phyloP scores from a whole-genome alignment of 1,284 basidiomycete genomes.

The Cystobasidiaceae sp. region DNA sequence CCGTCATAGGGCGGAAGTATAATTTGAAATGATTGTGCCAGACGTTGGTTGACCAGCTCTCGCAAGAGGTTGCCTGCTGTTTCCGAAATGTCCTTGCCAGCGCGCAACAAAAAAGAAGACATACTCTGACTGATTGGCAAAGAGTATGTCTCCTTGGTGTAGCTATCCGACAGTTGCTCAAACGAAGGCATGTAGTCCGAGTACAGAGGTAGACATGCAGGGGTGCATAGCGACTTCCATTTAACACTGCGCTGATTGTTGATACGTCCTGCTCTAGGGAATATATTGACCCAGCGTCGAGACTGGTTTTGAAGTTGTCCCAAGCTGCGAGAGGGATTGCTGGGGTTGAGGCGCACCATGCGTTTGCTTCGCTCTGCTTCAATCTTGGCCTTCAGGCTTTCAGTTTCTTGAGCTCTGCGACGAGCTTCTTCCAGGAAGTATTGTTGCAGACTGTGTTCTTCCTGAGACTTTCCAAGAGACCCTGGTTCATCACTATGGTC shows the following conservation, averaged over 20 bases:
- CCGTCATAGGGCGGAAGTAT: constrained; percentile 50
- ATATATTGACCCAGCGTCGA: constrained; percentile 41
- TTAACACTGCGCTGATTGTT: constrained; percentile 56
- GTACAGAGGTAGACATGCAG: constrained; percentile 82
- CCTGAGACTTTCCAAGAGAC: constrained; percentile 2
- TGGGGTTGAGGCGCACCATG: constrained; percentile 22
- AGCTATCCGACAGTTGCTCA: constrained; percentile 63
- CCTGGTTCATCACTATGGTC: constrained; percentile 3
- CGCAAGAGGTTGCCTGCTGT: constrained; percentile 79
- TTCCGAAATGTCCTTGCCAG: constrained; percentile 56
- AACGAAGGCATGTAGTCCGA: constrained; percentile 79
- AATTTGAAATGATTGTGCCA: constrained; percentile 96
- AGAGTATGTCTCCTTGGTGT: constrained; percentile 61
- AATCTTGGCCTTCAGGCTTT: constrained; percentile 10
- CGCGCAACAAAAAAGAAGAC: constrained; percentile 58
- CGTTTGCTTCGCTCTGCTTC: constrained; percentile 8
- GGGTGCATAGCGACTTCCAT: constrained; percentile 80
- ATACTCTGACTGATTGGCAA: constrained; percentile 49
- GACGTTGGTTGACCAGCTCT: constrained; percentile 85
- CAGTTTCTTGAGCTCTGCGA: neutral
- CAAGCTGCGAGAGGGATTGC: constrained; percentile 29
- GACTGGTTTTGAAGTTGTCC: constrained; percentile 12
- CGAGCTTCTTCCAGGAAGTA: constrained; percentile 20
- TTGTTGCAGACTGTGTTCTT: constrained; percentile 26
- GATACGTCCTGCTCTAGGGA: constrained; percentile 34